Conservation (phyloP, 371 early-diverging fungal genomes). For the Lichtheimia corymbifera region DNA sequence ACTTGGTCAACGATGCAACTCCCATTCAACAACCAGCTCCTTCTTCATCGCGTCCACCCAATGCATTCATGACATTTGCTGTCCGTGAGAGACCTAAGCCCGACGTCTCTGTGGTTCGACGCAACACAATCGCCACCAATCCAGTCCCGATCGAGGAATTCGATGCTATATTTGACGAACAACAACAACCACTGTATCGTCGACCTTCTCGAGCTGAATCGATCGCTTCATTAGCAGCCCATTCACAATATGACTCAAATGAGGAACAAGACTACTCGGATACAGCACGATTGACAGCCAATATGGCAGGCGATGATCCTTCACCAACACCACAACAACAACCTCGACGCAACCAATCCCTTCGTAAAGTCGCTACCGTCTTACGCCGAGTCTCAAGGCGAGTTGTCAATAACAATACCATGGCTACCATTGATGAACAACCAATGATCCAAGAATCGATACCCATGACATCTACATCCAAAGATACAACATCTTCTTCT, state of each 20-base stretch:
- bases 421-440: slow-evolving; percentile 6
- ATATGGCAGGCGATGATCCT: slow-evolving; percentile 23
- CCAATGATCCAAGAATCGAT: slow-evolving; percentile 20
- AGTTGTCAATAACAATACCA: slow-evolving; percentile 33
- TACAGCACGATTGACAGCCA: slow-evolving; percentile 38
- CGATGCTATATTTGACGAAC: slow-evolving; percentile 14
- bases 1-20: too few species aligned
- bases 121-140: slow-evolving; percentile 6
- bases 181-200: slow-evolving; percentile 6
- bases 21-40: neutral
- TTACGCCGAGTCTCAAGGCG: slow-evolving; percentile 29
- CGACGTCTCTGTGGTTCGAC: neutral
- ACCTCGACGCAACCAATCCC: slow-evolving; percentile 25
- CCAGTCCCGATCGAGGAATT: slow-evolving; percentile 11
- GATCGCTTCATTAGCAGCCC: slow-evolving; percentile 3
- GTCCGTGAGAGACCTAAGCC: neutral
- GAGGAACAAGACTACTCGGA: slow-evolving; percentile 38
- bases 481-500: too few species aligned
- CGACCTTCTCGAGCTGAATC: slow-evolving; percentile 15
- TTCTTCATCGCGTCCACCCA: slow-evolving; percentile 4
- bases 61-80: slow-evolving; percentile 17
- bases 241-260: slow-evolving; percentile 2
- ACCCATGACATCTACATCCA: slow-evolving; percentile 23
- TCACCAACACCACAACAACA: slow-evolving; percentile 2
- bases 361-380: slow-evolving; percentile 20